Base-by-base conservation (phyloP, 495 filamentous ascomycete species). In the Aspergillus carlsbadensis region DNA sequence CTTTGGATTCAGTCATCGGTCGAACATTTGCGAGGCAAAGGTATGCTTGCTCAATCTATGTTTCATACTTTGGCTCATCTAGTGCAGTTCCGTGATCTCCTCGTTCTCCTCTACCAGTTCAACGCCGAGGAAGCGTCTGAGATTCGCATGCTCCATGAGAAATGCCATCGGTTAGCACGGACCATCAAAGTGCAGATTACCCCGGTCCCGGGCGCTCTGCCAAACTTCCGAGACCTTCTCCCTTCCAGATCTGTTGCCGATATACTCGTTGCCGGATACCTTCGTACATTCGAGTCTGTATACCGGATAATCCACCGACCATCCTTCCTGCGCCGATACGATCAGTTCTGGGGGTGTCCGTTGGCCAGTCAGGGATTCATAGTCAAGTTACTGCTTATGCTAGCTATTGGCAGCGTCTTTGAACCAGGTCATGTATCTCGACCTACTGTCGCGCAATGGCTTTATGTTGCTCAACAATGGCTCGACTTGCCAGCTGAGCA, bases 221-320 rank as follows among this genome's bases (percentile, higher is more conserved):
- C 52, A 3, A 42, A 47, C 13, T 33, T 46, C 8, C 41, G 52
- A 11, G 52, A 47, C 13, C 37, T 34, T 5, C 18, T 55, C n/a
- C 52, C 52, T 10, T 14, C 41, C 10, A 20, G 43, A 15, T 18
- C 11, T 15, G 33, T 52, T 2, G 29, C 52, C 6, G 61, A 70
- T 43, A 42, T 53, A 18, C 64, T 75, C 10, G 56, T 67, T 1
- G 65, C 65, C 0, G 70, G 72, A 0, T 68, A 77, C 36, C 62
- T 74, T 2, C 71, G 72, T 24, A 59, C 77, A 1, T 65, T 77
- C 14, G 80, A 81, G 42, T 44, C 58, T 10, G 66, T 81, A 47
- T 72, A 84, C 52, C 74, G 83, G 17, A 75, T 88, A 8, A 31
- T 86, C 8, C 82, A 86, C 56, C 59, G 81, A n/a, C 80, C 81